A percentile compares a stretch with the other conserved stretches of the same genome.
phyloP scores from a whole-genome alignment of 2,329 filamentous ascomycete species.

The Trichophyton rubrum region DNA sequence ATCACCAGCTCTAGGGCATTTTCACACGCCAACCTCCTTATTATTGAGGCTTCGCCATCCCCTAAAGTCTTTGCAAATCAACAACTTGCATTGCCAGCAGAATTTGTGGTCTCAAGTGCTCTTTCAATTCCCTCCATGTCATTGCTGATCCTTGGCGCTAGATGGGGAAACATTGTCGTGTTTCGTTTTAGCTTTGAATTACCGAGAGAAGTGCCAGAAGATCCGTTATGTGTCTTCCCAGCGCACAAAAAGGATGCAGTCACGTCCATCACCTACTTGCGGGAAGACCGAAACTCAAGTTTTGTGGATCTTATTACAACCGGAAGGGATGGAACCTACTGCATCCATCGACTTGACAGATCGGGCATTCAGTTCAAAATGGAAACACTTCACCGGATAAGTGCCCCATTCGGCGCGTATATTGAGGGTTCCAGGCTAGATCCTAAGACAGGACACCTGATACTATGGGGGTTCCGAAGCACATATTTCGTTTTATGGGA shows the following conservation, averaged over 20 bases:
- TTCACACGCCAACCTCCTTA: conserved; percentile 6
- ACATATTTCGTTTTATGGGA: conserved; percentile 75
- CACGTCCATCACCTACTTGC: conserved; percentile 43
- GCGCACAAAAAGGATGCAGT: conserved; percentile 51
- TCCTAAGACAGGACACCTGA: conserved; percentile 40
- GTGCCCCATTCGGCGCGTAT: conserved; percentile 59
- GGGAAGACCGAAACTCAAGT: conserved; percentile 9
- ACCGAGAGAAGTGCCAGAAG: not conserved
- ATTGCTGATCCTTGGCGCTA: conserved; percentile 43
- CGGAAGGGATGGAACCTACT: conserved; percentile 63
- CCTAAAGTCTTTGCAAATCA: conserved; percentile 40
- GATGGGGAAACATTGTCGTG: conserved; percentile 42
- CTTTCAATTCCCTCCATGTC: conserved; percentile 21
- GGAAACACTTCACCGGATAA: conserved; percentile 52
- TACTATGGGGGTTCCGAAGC: conserved; percentile 70
- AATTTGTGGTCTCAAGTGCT: conserved; percentile 43
- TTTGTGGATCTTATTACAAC: conserved; percentile 48
- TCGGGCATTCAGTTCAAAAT: conserved; percentile 22
- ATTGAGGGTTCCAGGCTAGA: conserved; percentile 61
- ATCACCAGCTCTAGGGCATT: not conserved
- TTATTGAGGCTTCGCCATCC: conserved; percentile 1
- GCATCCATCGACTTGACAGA: conserved; percentile 42
- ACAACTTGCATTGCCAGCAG: conserved; percentile 37
- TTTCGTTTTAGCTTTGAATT: conserved; percentile 24
- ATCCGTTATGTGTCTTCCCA: conserved; percentile 14